These are phyloP conservation scores for Raffaelea arxii DNA, from an alignment of 2,329 filamentous ascomycete genomes.

Conservation along the genomic window DNA sequence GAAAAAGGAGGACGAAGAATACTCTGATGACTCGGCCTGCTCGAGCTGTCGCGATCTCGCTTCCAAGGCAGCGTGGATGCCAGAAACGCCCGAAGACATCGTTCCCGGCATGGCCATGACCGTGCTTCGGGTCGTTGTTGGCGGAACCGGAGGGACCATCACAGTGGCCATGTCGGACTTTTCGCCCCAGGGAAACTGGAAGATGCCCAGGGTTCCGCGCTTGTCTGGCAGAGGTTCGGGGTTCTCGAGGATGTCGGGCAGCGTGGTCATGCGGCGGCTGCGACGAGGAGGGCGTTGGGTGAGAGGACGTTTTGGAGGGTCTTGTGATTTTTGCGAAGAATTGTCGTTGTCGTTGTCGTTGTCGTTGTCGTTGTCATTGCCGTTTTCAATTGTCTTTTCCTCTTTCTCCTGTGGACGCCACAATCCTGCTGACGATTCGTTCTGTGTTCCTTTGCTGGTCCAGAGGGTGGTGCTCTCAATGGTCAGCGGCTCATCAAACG, in stretches of 20 bases:
- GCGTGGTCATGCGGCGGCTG: slow-evolving; percentile 45
- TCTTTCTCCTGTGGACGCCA: slow-evolving; percentile 4
- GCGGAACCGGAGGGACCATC: slow-evolving; percentile 17
- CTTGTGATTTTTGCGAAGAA: slow-evolving; percentile 9
- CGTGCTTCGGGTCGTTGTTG: slow-evolving; percentile 16
- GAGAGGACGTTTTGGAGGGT: slow-evolving; percentile 29
- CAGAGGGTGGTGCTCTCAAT: neutral
- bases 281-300: slow-evolving; percentile 45
- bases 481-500: neutral
- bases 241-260: slow-evolving; percentile 55
- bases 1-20: slow-evolving; percentile 46
- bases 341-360: neutral
- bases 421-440: neutral
- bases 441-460: neutral
- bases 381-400: neutral
- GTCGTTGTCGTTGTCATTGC: slow-evolving; percentile 5
- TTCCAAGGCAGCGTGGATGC: slow-evolving; percentile 20
- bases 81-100: slow-evolving; percentile 33
- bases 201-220: slow-evolving; percentile 51
- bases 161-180: slow-evolving; percentile 45
- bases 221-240: slow-evolving; percentile 49
- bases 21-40: slow-evolving; percentile 28
- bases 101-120: slow-evolving; percentile 42
- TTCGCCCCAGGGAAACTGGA: slow-evolving; percentile 58
- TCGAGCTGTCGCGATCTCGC: slow-evolving; percentile 26